Base-by-base conservation (phyloP, 345 rosid genomes). In the Boechera retrofracta region DNA sequence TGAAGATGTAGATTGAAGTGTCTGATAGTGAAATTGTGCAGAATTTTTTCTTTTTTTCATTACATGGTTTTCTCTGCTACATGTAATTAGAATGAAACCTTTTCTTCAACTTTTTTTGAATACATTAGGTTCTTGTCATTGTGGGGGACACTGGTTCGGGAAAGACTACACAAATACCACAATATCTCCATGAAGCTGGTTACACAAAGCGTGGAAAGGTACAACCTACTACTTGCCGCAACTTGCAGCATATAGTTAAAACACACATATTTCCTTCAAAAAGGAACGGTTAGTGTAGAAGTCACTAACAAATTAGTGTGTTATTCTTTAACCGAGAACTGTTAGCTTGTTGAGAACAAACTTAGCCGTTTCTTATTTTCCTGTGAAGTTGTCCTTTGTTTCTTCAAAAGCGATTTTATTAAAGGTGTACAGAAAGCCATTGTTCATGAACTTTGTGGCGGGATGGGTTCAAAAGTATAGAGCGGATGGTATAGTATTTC, bases 91-190 rank as follows among this genome's bases (percentile, higher is more conserved):
- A 45, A 54, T 69, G 42, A 64, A 32, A 58, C 42, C 35, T 45
- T 41, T 28, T 36, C 48, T 42, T 41, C 12, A 64, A 38, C 24
- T 9, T 13, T 65, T 51, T 78, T 11, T 57, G 0, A 35, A 16
- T 64, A 21, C n/a, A 26, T 47, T 69, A 93, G 98, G 91, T 95
- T 79, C 91, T 95, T 83, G 88, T 95, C 61, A 95, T 92, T 57
- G 98, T 95, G 26, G 99, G 99, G 76, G 99, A 95, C 82, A 95
- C 99, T 72, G 98, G 97, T 77, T 94, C 98, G 32, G 98, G 98
- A 65, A 94, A 94, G 87, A 94, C 98, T 49, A 94, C 98, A 15
- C 98, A 94, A 76, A 89, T 92, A 71, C 97, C 97, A 29, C 98
- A 94, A 63, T 94, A 94, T 83, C 95, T 92, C 67, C 97, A 94